phyloP scores from a whole-genome alignment of 805 yeast genomes.

The Ogataea ramenticola region DNA sequence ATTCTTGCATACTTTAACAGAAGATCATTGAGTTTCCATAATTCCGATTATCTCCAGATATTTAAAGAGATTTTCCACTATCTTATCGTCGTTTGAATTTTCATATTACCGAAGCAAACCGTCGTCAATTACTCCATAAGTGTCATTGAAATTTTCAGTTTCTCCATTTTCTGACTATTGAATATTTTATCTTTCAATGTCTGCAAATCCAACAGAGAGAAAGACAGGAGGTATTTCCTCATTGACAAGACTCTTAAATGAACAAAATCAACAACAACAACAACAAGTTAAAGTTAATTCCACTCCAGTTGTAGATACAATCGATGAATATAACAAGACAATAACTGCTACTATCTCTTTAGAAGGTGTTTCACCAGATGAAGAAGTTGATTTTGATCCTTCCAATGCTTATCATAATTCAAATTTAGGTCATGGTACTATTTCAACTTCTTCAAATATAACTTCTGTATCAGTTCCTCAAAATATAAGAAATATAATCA shows the following conservation, averaged over 20 bases:
- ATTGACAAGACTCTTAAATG: constrained; percentile 27
- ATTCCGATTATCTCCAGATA: too few species aligned
- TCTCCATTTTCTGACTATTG: too few species aligned
- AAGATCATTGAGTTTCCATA: too few species aligned
- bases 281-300: constrained; percentile 13
- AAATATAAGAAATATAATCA: not conserved
- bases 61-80: too few species aligned
- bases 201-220: constrained; percentile 5
- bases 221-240: constrained; percentile 21
- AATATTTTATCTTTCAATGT: not conserved
- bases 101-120: too few species aligned
- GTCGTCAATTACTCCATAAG: too few species aligned
- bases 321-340: constrained; percentile 16
- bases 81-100: too few species aligned
- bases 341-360: constrained; percentile 28
- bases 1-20: too few species aligned
- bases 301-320: constrained; percentile 1
- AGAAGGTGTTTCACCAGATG: constrained; percentile 27
- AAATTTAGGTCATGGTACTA: constrained; percentile 3
- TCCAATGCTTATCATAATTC: constrained; percentile 1
- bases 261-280: constrained; percentile 13
- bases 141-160: too few species aligned
- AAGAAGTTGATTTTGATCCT: constrained; percentile 5
- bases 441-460: not conserved
- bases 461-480: not conserved